phyloP scores from a whole-genome alignment of 768 basidiomycete genomes.

The Tricholoma furcatifolium region DNA sequence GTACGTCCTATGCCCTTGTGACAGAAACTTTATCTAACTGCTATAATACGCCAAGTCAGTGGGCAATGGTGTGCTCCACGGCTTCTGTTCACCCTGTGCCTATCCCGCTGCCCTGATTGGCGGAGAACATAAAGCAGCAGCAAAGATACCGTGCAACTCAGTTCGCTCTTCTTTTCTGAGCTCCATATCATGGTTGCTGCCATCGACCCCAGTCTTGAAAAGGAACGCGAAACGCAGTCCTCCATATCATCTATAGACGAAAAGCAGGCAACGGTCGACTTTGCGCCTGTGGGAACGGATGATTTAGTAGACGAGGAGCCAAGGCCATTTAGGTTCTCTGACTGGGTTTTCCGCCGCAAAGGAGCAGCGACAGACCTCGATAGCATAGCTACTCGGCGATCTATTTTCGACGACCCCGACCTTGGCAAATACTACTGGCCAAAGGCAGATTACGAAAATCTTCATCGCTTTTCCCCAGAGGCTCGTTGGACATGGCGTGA shows the following conservation, averaged over 20 bases:
- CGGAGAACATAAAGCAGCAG: background rate
- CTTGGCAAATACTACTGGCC: conserved; percentile 49
- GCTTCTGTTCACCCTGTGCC: conserved; percentile 9
- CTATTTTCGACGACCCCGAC: conserved; percentile 51
- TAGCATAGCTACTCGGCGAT: conserved; percentile 46
- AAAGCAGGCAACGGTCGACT: conserved; percentile 6
- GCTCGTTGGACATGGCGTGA: conserved; percentile 62
- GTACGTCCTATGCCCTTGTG: background rate
- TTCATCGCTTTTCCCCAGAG: conserved; percentile 53
- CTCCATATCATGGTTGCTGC: conserved; percentile 1
- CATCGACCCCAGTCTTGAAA: background rate
- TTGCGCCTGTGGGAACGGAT: conserved; percentile 19
- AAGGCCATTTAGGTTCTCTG: conserved; percentile 31
- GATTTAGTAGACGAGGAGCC: conserved; percentile 37
- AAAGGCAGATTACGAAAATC: conserved; percentile 50
- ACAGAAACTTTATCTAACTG: background rate
- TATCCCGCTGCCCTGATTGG: conserved; percentile 1
- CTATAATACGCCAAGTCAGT: conserved; percentile 5
- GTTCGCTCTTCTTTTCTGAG: background rate
- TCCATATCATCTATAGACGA: conserved; percentile 7
- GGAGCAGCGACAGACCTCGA: conserved; percentile 28
- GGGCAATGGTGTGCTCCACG: conserved; percentile 20
- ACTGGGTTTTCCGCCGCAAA: conserved; percentile 32
- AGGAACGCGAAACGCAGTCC: conserved; percentile 4
- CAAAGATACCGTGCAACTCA: background rate